Evolutionary conservation across 2,329 filamentous ascomycete genomes (phyloP).

Genomic region (Ceratocystis cubensis): DNA sequence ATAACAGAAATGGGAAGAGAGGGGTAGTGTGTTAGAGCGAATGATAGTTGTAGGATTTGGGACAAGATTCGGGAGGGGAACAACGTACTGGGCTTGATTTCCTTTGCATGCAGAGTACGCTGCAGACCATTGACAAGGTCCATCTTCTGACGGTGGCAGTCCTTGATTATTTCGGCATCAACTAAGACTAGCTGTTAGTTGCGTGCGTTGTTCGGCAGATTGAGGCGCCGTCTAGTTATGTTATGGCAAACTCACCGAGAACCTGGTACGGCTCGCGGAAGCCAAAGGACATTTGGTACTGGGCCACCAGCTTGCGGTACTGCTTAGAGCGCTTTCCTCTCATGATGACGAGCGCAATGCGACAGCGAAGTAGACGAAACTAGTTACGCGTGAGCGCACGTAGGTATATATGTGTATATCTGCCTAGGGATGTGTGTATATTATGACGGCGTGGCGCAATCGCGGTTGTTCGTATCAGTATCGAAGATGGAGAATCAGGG

Average conservation of each 20-base stretch:
- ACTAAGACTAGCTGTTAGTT: constrained; percentile 34
- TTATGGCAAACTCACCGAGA: constrained; percentile 39
- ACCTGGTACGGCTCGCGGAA: constrained; percentile 94
- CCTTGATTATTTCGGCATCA: constrained; percentile 72
- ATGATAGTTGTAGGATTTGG: not conserved
- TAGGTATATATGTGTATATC: not conserved
- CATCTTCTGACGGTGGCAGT: constrained; percentile 78
- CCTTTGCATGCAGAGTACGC: constrained; percentile 72
- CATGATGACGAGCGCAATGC: constrained; percentile 27
- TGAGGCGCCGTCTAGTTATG: not conserved
- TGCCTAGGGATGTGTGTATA: not conserved
- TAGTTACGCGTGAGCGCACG: not conserved
- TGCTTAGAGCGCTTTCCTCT: constrained; percentile 43
- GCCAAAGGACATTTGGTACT: constrained; percentile 74
- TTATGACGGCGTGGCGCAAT: not conserved
- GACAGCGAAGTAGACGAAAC: not conserved
- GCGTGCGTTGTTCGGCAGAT: not conserved
- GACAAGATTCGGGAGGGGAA: not conserved
- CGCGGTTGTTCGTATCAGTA: not conserved
- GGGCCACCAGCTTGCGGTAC: constrained; percentile 76
- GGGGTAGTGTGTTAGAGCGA: constrained; percentile 21
- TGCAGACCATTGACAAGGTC: constrained; percentile 65
- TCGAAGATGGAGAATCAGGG: not conserved
- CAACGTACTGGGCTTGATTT: constrained; percentile 57
- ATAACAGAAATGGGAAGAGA: constrained; percentile 12